These are phyloP conservation scores for Neurospora sp. DNA, from an alignment of 495 filamentous ascomycete genomes.

Conservation along the genomic window DNA sequence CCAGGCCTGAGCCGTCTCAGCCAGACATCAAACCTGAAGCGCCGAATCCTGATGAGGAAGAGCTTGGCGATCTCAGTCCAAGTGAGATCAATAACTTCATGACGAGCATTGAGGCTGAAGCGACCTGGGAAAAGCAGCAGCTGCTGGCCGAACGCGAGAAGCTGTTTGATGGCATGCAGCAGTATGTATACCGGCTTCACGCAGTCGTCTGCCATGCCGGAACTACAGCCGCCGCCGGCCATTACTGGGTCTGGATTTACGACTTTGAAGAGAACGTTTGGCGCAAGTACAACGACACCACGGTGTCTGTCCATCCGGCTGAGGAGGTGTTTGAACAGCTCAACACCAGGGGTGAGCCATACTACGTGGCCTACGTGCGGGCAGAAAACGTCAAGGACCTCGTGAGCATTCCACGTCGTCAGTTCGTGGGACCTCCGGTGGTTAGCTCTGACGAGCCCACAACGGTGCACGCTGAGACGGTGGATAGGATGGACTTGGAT, in stretches of 20 bases:
- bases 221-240: conserved; percentile 49
- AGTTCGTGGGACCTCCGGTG: background rate
- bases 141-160: conserved; percentile 32
- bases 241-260: conserved; percentile 96
- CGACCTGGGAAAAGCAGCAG: conserved; percentile 1
- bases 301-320: conserved; percentile 54
- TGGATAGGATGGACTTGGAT: background rate
- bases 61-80: background rate
- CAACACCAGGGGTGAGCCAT: conserved; percentile 60
- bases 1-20: background rate
- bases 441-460: background rate
- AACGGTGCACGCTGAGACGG: background rate
- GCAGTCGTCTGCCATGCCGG: conserved; percentile 88
- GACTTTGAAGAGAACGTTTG: conserved; percentile 75
- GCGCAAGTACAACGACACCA: conserved; percentile 89
- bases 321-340: conserved; percentile 55
- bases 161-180: conserved; percentile 50
- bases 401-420: conserved; percentile 41
- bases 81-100: background rate
- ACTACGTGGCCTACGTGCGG: conserved; percentile 79
- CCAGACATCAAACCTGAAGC: background rate
- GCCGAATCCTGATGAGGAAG: background rate
- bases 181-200: conserved; percentile 71
- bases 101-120: conserved; percentile 3
- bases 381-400: conserved; percentile 50